Evolutionary conservation across 2,329 filamentous ascomycete species (phyloP).

Genomic region (Pseudopithomyces maydicus): DNA sequence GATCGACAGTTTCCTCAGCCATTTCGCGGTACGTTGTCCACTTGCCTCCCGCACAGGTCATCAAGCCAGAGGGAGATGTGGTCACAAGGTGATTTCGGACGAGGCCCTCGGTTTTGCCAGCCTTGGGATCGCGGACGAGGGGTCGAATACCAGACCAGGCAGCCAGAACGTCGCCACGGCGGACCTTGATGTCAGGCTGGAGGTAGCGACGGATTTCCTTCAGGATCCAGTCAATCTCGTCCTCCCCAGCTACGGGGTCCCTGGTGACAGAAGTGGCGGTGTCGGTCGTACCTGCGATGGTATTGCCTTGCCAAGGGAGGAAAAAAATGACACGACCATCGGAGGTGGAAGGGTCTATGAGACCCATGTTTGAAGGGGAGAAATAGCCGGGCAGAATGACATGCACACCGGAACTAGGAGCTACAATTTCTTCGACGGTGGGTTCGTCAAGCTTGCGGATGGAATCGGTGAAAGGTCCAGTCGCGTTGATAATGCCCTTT

Average conservation of each 20-base stretch:
- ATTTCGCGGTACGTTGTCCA: conserved; percentile 95
- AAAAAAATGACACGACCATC: conserved; percentile 93
- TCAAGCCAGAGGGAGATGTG: conserved; percentile 75
- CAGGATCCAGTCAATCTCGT: conserved; percentile 87
- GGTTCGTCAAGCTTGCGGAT: conserved; percentile 85
- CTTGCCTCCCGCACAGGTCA: conserved; percentile 88
- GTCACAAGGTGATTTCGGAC: conserved; percentile 87
- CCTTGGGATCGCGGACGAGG: conserved; percentile 83
- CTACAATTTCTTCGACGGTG: conserved; percentile 75
- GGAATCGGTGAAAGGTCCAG: conserved; percentile 83
- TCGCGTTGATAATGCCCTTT: conserved; percentile 85
- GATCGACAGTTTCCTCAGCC: conserved; percentile 87
- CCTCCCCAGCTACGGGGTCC: conserved; percentile 78
- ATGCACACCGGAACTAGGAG: conserved; percentile 84
- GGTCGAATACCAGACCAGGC: conserved; percentile 90
- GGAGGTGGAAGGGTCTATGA: conserved; percentile 84
- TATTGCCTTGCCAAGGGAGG: conserved; percentile 91
- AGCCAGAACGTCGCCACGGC: conserved; percentile 84
- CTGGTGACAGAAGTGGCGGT: conserved; percentile 72
- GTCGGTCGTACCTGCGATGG: conserved; percentile 87
- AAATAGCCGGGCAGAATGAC: conserved; percentile 87
- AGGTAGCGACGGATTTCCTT: conserved; percentile 82
- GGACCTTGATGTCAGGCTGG: conserved; percentile 81
- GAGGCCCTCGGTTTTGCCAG: conserved; percentile 82
- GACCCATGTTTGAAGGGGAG: conserved; percentile 82